Evolutionary conservation across 2,329 filamentous ascomycete genomes (phyloP), one percentile per base, ranked within the genome.

Genomic region (Capronia epimyces): DNA sequence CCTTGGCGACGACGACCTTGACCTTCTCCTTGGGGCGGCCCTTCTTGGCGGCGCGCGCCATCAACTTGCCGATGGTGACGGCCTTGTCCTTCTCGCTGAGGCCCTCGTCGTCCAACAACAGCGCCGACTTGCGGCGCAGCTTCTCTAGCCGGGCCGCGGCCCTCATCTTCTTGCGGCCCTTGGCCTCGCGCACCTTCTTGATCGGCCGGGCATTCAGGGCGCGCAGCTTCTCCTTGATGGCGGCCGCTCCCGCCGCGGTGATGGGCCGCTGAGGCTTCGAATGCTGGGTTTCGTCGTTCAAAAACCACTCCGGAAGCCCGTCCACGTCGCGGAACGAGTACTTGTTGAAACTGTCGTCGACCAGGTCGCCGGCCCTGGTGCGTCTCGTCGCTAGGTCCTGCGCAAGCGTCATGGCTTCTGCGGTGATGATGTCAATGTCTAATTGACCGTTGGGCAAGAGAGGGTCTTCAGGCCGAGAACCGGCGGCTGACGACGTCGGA

Each of bases 371-470:
- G 40, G 81, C 85, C 0, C 84, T 86, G 68, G 85, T 90, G 66
- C 91, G 79, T 39, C 91, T 91, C 0, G 86, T 89, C 2, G 90
- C 93, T 52, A 98, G 83, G 65, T 89, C 81, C 59, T 97, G 93
- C 0, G 93, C 94, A 13, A 98, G 78, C 0, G 91, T 94, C 93
- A 98, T 98, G 58, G 94, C 93, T 75, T 98, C 93, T 3, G 89
- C 93, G n/a, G 93, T 98, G 65, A 97, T 95, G 64, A 98, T 97
- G 67, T 97, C 89, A 70, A 98, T 95, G 66, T 96, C 90, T 78
- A 75, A 68, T 48, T 74, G 66, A 5, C 67, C 67, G 55, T 71
- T 69, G 40, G 66, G 64, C 36, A 66, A 68, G 24, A 67, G 66
- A 40, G 70, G 70, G 59, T 75, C 66, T 52, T 62, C 57, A 12